phyloP scores from a whole-genome alignment of 495 filamentous ascomycete genomes.

The Baudoinia panamericana region DNA sequence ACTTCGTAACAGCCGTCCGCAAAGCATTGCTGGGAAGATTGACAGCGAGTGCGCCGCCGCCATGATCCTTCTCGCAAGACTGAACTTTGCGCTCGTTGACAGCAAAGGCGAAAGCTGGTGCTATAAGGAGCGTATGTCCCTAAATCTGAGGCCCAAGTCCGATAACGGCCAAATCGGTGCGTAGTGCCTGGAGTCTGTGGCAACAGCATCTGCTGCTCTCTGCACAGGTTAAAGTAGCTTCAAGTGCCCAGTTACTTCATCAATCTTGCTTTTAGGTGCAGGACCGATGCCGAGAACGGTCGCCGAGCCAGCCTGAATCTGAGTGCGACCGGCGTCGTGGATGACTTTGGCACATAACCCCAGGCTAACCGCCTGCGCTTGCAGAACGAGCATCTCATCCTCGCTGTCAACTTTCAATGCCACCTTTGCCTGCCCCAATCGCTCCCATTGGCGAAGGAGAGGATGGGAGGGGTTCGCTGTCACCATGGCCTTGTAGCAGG shows the following conservation, averaged over 20 bases:
- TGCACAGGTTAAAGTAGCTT: conserved; percentile 71
- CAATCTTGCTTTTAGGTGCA: conserved; percentile 73
- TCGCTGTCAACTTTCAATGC: conserved; percentile 72
- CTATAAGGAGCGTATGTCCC: too few relatives aligned
- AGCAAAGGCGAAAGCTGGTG: too few relatives aligned
- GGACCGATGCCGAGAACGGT: conserved; percentile 86
- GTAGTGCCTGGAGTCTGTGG: too few relatives aligned
- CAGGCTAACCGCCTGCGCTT: conserved; percentile 65
- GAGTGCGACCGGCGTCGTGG: conserved; percentile 88
- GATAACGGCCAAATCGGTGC: too few relatives aligned
- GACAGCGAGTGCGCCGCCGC: too few relatives aligned
- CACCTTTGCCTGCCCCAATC: conserved; percentile 75
- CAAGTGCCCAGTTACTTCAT: conserved; percentile 74
- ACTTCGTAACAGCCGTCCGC: too few relatives aligned
- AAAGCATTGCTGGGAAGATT: too few relatives aligned
- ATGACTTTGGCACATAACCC: conserved; percentile 82
- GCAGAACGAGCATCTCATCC: conserved; percentile 64
- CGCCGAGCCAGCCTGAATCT: conserved; percentile 83
- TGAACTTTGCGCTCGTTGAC: too few relatives aligned
- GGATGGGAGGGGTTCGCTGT: conserved; percentile 42
- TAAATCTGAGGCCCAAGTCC: too few relatives aligned
- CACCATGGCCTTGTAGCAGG: conserved; percentile 79
- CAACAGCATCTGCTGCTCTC: too few relatives aligned
- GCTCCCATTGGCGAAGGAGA: conserved; percentile 77
- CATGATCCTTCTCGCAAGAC: too few relatives aligned